Conservation (phyloP, 306 rosid species). For the Vigna mungo region DNA sequence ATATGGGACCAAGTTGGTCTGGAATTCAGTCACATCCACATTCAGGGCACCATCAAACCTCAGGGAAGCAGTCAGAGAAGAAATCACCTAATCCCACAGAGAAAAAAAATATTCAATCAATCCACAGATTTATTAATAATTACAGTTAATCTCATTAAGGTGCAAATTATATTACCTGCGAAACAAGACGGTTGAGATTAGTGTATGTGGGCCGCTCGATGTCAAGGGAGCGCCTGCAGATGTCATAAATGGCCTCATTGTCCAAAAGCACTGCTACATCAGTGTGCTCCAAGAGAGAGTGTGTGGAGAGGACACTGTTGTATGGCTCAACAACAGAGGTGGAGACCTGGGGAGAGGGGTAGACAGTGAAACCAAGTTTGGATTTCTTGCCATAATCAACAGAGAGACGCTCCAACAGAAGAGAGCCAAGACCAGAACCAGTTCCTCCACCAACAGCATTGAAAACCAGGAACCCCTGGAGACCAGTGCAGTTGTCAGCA, state of each 20-base stretch:
- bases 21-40: constrained; percentile 93
- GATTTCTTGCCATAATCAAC: constrained; percentile 95
- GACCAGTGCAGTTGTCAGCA: constrained; percentile 95
- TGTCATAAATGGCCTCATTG: constrained; percentile 92
- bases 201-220: constrained; percentile 96
- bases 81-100: constrained; percentile 64
- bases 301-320: constrained; percentile 97
- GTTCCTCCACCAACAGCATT: constrained; percentile 98
- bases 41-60: constrained; percentile 93
- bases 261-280: constrained; percentile 91
- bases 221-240: constrained; percentile 92
- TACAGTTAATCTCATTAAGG: background rate
- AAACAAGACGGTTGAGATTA: constrained; percentile 85
- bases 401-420: constrained; percentile 83
- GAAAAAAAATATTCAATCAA: background rate
- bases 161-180: constrained; percentile 65
- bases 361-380: constrained; percentile 90
- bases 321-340: constrained; percentile 98
- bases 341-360: constrained; percentile 94
- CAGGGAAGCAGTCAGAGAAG: constrained; percentile 87
- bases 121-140: background rate
- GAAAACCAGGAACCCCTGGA: constrained; percentile 90
- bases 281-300: constrained; percentile 90
- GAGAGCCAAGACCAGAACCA: constrained; percentile 94
- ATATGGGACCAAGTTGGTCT: constrained; percentile 91